Conservation (phyloP, 2,329 filamentous ascomycete species). For the Fusarium pininemorale region DNA sequence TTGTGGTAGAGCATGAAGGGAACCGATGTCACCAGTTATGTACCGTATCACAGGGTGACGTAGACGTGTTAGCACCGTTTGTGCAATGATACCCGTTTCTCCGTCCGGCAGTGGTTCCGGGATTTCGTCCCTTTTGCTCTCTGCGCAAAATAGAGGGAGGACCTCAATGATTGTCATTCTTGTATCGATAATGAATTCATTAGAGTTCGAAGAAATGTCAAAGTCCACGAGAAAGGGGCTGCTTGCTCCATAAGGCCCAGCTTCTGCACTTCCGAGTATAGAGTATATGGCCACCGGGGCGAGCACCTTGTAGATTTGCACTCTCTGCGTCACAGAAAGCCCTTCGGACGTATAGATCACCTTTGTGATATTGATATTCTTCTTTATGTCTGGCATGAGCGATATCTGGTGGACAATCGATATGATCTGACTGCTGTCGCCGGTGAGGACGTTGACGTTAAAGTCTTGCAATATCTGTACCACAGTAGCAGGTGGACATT, state of each 20-base stretch:
- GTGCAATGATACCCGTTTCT: conserved; percentile 50
- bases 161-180: conserved; percentile 51
- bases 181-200: conserved; percentile 52
- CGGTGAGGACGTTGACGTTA: conserved; percentile 49
- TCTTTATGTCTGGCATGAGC: conserved; percentile 30
- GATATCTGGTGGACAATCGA: conserved; percentile 50
- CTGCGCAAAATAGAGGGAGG: conserved; percentile 37
- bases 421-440: conserved; percentile 51
- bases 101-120: conserved; percentile 42
- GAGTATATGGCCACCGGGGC: conserved; percentile 50
- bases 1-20: conserved; percentile 48
- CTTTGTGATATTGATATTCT: conserved; percentile 48
- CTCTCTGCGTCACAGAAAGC: conserved; percentile 46
- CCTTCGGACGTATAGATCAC: conserved; percentile 57
- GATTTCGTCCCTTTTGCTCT: background rate
- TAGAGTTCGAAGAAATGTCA: background rate
- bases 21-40: conserved; percentile 54
- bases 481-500: conserved; percentile 40
- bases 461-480: conserved; percentile 44
- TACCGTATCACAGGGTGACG: conserved; percentile 57
- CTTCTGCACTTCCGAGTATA: conserved; percentile 54
- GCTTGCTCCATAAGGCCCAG: conserved; percentile 51
- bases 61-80: conserved; percentile 53
- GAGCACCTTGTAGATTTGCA: conserved; percentile 44
- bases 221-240: conserved; percentile 43